Percentiles rank a stretch among this genome's conserved stretches.
Conservation (phyloP, 2,329 filamentous ascomycete genomes). For the Nigrograna mackinnonii region DNA sequence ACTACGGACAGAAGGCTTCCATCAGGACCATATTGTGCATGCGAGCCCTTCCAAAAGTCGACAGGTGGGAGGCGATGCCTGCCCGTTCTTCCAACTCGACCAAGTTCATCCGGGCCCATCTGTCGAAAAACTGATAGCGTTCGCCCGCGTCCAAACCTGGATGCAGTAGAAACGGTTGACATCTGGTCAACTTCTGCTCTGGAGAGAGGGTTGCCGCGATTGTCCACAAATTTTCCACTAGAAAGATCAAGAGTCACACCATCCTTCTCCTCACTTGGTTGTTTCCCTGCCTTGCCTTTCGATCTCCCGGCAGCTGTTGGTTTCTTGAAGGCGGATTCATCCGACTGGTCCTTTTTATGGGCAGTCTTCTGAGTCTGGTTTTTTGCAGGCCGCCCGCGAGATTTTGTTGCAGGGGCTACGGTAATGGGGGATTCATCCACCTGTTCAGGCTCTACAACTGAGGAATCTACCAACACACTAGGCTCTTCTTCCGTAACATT, state of each 20-base stretch:
- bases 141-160: conserved; percentile 36
- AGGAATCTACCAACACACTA: conserved; percentile 19
- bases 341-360: conserved; percentile 15
- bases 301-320: conserved; percentile 21
- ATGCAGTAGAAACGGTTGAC: conserved; percentile 32
- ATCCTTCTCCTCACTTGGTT: conserved; percentile 26
- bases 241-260: conserved; percentile 7
- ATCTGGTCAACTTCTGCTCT: conserved; percentile 37
- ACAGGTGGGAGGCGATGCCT: conserved; percentile 78
- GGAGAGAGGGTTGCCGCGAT: conserved; percentile 32
- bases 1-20: conserved; percentile 78
- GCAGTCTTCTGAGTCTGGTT: conserved; percentile 12
- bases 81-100: conserved; percentile 63
- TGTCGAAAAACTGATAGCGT: conserved; percentile 35
- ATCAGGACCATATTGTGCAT: conserved; percentile 69
- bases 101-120: conserved; percentile 31
- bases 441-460: conserved; percentile 18
- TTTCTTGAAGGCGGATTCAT: conserved; percentile 27
- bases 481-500: conserved; percentile 31
- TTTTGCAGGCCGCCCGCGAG: conserved; percentile 26
- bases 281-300: conserved; percentile 25
- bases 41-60: conserved; percentile 86
- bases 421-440: conserved; percentile 16
- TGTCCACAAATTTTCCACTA: conserved; percentile 33
- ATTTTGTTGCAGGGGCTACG: conserved; percentile 14